Evolutionary conservation across 352 stramenopile genomes (phyloP).

Genomic region (Globisporangium spiculum): DNA sequence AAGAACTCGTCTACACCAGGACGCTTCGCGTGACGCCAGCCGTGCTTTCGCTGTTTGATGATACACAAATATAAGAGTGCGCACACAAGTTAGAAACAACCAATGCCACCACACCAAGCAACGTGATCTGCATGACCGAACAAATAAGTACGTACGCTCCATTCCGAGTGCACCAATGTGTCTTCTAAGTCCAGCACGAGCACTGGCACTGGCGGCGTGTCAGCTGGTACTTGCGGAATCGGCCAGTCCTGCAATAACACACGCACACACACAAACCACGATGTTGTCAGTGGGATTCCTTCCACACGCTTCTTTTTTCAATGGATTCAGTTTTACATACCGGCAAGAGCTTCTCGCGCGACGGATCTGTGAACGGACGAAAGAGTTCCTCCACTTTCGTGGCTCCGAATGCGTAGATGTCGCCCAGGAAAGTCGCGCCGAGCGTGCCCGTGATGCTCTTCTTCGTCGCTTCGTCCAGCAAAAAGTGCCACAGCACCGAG

Average conservation of each 20-base stretch:
- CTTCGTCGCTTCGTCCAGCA: conserved; percentile 65
- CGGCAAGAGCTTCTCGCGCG: conserved; percentile 76
- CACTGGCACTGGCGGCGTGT: conserved; percentile 76
- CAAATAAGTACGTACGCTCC: conserved; percentile 64
- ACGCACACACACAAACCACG: background rate
- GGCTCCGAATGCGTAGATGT: conserved; percentile 53
- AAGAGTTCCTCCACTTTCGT: conserved; percentile 68
- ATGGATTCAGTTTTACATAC: conserved; percentile 12
- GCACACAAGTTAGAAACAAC: background rate
- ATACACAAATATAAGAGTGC: background rate
- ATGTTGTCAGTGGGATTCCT: background rate
- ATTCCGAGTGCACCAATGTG: conserved; percentile 86
- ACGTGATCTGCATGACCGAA: background rate
- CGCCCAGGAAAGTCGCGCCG: conserved; percentile 57
- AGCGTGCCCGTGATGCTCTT: conserved; percentile 39
- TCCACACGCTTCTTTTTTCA: background rate
- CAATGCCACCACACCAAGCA: background rate
- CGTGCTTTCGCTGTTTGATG: conserved; percentile 69
- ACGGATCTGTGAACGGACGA: conserved; percentile 80
- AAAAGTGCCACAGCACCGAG: conserved; percentile 67
- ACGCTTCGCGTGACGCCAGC: conserved; percentile 85
- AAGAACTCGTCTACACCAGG: conserved; percentile 85
- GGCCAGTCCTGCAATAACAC: conserved; percentile 59
- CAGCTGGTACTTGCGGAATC: conserved; percentile 71
- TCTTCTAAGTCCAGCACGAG: conserved; percentile 86